Conservation (phyloP, 192 early-diverging fungal species). For the Gaertneriomyces semiglobifer region DNA sequence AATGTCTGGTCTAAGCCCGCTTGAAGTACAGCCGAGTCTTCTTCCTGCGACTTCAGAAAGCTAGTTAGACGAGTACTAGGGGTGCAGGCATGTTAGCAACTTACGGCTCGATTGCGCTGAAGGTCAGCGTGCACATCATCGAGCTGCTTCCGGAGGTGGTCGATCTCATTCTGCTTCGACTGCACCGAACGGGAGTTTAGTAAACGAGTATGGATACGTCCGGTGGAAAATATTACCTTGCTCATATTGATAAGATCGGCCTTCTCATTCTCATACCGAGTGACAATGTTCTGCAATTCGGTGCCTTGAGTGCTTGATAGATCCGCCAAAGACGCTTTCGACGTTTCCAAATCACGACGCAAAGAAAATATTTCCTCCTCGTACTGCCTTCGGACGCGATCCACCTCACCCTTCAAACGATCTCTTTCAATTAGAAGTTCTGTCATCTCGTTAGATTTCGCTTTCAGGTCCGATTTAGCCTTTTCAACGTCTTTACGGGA, state of each 20-base stretch:
- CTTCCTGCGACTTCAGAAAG: constrained; percentile 35
- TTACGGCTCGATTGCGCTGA: constrained; percentile 27
- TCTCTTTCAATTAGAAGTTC: constrained; percentile 92
- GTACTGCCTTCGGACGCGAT: constrained; percentile 73
- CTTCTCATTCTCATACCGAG: constrained; percentile 80
- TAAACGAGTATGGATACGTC: not conserved
- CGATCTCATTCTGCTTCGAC: constrained; percentile 30
- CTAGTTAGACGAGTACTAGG: not conserved
- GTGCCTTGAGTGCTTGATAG: constrained; percentile 74
- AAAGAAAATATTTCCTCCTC: constrained; percentile 79
- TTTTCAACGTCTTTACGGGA: constrained; percentile 77
- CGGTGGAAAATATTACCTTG: constrained; percentile 5
- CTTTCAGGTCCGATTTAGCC: constrained; percentile 41
- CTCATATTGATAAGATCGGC: constrained; percentile 66
- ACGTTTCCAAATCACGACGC: constrained; percentile 73
- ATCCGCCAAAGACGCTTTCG: constrained; percentile 72
- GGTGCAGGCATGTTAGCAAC: constrained; percentile 1
- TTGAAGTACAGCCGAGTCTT: constrained; percentile 48
- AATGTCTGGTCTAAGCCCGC: constrained; percentile 55
- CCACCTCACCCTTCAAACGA: constrained; percentile 74
- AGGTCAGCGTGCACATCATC: constrained; percentile 25
- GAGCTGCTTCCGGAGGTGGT: constrained; percentile 21
- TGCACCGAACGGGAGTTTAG: constrained; percentile 2
- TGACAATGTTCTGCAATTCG: constrained; percentile 77
- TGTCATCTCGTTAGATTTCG: constrained; percentile 48